Base-by-base conservation (phyloP, 1,284 basidiomycete species). In the Malassezia pachydermatis region DNA sequence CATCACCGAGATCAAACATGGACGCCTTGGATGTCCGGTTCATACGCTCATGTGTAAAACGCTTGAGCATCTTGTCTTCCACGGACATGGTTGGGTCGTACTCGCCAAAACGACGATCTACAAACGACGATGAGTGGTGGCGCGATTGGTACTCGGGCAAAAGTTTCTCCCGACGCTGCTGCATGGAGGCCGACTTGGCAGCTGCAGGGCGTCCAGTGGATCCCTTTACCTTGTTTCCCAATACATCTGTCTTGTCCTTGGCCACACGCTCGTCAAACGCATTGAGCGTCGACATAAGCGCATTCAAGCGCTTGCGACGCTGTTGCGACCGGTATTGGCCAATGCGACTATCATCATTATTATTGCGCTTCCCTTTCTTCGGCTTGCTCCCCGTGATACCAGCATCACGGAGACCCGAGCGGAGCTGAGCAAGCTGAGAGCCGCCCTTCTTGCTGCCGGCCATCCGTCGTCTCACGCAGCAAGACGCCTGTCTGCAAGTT, bases 21-120 rank as follows among this genome's bases (percentile, higher is more conserved):
- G 77, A 77, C 39, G 83, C 82, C 72, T 84, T 88, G 36, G 84
- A 83, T 51, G 61, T 47, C 23, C 62, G 48, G 10, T 57, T 46
- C 42, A 68, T 62, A 38, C 65, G 59, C 72, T 96, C 92, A 54
- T 80, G 80, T 5, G 89, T 96, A 72, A 95, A 98, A 29, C 94
- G 83, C 74, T 95, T 89, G 23, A 98, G 78, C 83, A 96, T 96
- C 58, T 88, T 85, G 63, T 98, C 92, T 72, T 99, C 94, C 14
- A 88, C 77, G 9, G 84, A 84, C 78, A 98, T 81, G 9, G 81
- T 79, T 2, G 89, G 82, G 62, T 98, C 83, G 63, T 86, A 84
- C 78, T 98, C 94, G 75, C 94, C 94, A 64, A 98, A 95, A 32
- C 94, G 84, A 47, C 88, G 80, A 73, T 99, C 94, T 45, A 92